Evolutionary conservation across 257 asterid species (phyloP).

Genomic region (Mitragyna speciosa): DNA sequence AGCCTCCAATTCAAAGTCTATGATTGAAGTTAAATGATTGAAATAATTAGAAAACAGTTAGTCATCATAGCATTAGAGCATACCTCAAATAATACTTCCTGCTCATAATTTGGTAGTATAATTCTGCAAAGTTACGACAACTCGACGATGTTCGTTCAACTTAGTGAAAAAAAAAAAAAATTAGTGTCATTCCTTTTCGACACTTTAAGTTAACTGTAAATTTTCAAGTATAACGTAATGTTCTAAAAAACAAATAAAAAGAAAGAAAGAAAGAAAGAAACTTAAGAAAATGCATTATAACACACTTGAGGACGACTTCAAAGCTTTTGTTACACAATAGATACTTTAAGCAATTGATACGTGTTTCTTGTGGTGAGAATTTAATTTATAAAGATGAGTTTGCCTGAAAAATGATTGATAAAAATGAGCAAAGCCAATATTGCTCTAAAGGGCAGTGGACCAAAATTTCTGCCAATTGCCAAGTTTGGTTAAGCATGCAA

Average conservation of each 20-base stretch:
- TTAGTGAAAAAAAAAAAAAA: slow-evolving; percentile 7
- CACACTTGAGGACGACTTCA: too few species aligned
- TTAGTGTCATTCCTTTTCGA: background rate
- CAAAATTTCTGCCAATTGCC: slow-evolving; percentile 6
- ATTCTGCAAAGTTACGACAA: slow-evolving; percentile 7
- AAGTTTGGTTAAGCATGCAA: background rate
- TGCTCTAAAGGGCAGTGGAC: background rate
- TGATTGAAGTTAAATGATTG: slow-evolving; percentile 21
- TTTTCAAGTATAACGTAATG: background rate
- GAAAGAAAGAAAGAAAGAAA: too few species aligned
- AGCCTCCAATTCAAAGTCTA: slow-evolving; percentile 1
- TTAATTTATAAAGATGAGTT: too few species aligned
- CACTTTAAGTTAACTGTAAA: background rate
- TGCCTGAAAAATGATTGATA: too few species aligned
- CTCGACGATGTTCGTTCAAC: slow-evolving; percentile 3
- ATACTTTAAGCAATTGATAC: too few species aligned
- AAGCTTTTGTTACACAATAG: too few species aligned
- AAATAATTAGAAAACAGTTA: slow-evolving; percentile 14
- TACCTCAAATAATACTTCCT: slow-evolving; percentile 10
- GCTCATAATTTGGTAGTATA: too few species aligned
- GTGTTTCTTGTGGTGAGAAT: too few species aligned
- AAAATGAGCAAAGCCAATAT: too few species aligned
- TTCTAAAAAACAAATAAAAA: too few species aligned
- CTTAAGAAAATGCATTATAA: background rate
- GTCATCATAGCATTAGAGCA: slow-evolving; percentile 7